Base-by-base conservation (phyloP, 2,329 filamentous ascomycete genomes). In the Neopestalotiopsis rosae region DNA sequence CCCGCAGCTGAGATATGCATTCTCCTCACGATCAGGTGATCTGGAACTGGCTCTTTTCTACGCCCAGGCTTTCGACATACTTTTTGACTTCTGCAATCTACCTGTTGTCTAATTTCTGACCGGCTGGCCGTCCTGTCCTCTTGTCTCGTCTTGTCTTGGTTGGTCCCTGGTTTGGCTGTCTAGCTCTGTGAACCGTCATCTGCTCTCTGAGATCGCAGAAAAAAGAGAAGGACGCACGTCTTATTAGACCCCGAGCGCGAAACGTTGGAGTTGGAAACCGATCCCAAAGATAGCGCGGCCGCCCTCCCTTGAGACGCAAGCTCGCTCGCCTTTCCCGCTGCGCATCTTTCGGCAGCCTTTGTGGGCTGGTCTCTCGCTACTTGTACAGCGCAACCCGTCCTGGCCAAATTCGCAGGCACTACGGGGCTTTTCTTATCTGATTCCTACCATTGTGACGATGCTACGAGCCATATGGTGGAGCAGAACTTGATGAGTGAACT, bases 401-500 rank as follows among this genome's bases (percentile, higher is more conserved):
- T 65, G 30, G 30, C 49, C 69, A 52, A 38, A 28, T 24, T 69
- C 28, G 24, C 34, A n/a, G 61, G 45, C 42, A 34, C 52, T 17
- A 52, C 56, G 38, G 12, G 59, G 57, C 28, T 32, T 59, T 65
- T 58, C 24, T 52, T 30, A 32, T 24, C 38, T 49, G 42, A 32
- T 5, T 38, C 12, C 20, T 34, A 17, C 17, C 32, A 14, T 20
- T 62, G 32, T 59, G 49, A 68, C 24, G 32, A 68, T 59, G 61
- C 49, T 6, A 61, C 38, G 34, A 42, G 45, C 45, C 40, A 49
- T 56, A 28, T 24, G 64, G 66, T 59, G 62, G 67, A 69, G 38
- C 61, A 57, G 58, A 56, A 45, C 67, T 69, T n/a, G 57, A 71
- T 69, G 67, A 69, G 62, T 66, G 65, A 69, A 56, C 56, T 69